Percentiles rank a stretch among this genome's conserved stretches.
Evolutionary conservation across 108 stramenopile genomes (phyloP).

Genomic region (Tribonema minus): DNA sequence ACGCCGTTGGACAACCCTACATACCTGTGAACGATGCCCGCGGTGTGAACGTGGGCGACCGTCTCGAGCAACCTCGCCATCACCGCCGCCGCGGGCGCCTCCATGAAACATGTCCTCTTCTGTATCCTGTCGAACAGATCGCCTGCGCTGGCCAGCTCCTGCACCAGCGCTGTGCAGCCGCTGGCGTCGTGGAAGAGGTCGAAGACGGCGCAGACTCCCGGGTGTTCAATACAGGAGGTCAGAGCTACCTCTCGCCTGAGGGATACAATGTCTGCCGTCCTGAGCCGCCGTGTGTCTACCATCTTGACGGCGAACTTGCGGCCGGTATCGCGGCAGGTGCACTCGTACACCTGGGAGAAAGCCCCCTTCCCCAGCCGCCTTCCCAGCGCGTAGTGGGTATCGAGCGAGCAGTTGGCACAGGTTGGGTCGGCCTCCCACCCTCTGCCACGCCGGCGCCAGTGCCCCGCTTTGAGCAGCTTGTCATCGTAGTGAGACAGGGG

Average conservation of each 20-base stretch:
- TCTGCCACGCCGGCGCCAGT: too few species aligned
- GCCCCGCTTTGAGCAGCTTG: too few species aligned
- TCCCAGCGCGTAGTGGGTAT: conserved; percentile 34
- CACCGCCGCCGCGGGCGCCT: conserved; percentile 23
- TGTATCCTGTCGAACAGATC: conserved; percentile 3
- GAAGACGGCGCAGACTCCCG: background rate
- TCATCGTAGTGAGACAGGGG: too few species aligned
- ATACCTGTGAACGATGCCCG: conserved; percentile 79
- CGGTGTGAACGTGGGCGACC: conserved; percentile 69
- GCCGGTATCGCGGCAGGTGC: conserved; percentile 38
- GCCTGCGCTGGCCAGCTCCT: conserved; percentile 32
- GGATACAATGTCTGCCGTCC: background rate
- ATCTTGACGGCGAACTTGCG: conserved; percentile 36
- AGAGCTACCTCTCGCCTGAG: background rate
- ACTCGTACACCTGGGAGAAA: conserved; percentile 25
- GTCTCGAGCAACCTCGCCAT: conserved; percentile 74
- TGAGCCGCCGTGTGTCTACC: background rate
- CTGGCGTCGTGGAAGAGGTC: background rate
- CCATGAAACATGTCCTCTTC: background rate
- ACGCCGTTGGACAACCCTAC: conserved; percentile 24
- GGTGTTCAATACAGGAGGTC: background rate
- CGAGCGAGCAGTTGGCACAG: conserved; percentile 16
- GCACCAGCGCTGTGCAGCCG: conserved; percentile 7
- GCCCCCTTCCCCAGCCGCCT: conserved; percentile 37
- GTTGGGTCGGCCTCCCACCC: too few species aligned